These are phyloP conservation scores for Penicillium palitans DNA, from an alignment of 2,329 filamentous ascomycete species.

Conservation along the genomic window DNA sequence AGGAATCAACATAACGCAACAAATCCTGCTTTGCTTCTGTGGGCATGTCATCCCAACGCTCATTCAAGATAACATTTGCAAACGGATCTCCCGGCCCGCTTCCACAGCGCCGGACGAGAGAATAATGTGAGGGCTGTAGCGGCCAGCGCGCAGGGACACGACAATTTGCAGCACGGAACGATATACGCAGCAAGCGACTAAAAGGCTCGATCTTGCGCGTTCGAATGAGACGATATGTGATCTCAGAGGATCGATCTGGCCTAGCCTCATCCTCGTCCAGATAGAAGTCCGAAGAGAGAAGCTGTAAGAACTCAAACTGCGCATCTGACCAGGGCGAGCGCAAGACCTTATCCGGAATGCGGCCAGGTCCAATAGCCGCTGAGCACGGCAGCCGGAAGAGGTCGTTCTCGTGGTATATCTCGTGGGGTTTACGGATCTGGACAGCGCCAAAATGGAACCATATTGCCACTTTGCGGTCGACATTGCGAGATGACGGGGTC, in stretches of 20 bases:
- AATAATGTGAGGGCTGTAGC: conserved; percentile 34
- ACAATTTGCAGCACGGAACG: conserved; percentile 35
- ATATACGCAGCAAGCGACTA: conserved; percentile 30
- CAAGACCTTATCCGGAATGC: conserved; percentile 44
- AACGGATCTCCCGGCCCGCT: conserved; percentile 37
- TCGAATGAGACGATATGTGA: conserved; percentile 38
- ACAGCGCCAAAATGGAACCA: conserved; percentile 43
- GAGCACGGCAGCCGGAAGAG: conserved; percentile 40
- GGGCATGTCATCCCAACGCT: conserved; percentile 37
- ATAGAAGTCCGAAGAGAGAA: conserved; percentile 40
- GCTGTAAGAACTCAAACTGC: conserved; percentile 41
- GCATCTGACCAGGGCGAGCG: conserved; percentile 39
- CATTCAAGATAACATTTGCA: conserved; percentile 31
- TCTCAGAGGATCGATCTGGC: conserved; percentile 31
- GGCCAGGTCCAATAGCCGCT: conserved; percentile 26
- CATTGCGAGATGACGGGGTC: conserved; percentile 1
- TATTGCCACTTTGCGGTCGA: conserved; percentile 34
- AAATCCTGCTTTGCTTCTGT: conserved; percentile 27
- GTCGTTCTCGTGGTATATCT: conserved; percentile 33
- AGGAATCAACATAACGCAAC: conserved; percentile 18
- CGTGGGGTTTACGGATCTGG: conserved; percentile 32
- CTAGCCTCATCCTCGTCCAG: conserved; percentile 36
- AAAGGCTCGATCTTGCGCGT: conserved; percentile 39
- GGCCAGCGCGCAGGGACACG: conserved; percentile 38
- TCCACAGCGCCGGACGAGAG: conserved; percentile 32